phyloP scores from a whole-genome alignment of 192 early-diverging fungal genomes.

The Umbelopsis ramanniana region DNA sequence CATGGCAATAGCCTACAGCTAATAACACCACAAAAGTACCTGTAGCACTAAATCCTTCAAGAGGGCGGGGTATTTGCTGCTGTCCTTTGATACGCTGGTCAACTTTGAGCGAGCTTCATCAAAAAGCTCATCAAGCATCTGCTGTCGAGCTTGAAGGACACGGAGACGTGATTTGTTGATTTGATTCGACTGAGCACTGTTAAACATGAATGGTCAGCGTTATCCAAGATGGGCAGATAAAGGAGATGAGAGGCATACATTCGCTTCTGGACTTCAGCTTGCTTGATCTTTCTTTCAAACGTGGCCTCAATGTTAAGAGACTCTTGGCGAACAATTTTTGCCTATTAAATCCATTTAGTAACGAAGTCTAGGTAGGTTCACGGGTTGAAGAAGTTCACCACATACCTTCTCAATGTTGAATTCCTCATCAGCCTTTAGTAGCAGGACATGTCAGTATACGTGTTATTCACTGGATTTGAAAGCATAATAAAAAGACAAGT shows the following conservation, averaged over 20 bases:
- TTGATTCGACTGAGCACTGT: constrained; percentile 88
- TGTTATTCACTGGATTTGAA: not conserved
- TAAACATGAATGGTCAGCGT: not conserved
- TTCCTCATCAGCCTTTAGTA: constrained; percentile 90
- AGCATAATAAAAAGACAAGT: not conserved
- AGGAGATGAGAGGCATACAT: constrained; percentile 60
- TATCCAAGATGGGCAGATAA: not conserved
- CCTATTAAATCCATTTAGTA: constrained; percentile 44
- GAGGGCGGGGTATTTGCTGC: constrained; percentile 64
- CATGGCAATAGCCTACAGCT: not conserved
- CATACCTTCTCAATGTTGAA: constrained; percentile 98
- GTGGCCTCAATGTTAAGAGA: constrained; percentile 94
- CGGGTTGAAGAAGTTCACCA: not conserved
- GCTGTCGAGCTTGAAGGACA: constrained; percentile 87
- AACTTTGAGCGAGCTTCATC: constrained; percentile 70
- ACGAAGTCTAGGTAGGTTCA: not conserved
- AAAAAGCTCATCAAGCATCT: constrained; percentile 83
- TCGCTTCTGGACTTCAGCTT: constrained; percentile 93
- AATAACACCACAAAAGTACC: constrained; percentile 37
- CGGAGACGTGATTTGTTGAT: constrained; percentile 96
- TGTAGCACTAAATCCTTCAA: constrained; percentile 79
- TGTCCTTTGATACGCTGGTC: constrained; percentile 58
- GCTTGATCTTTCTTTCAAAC: constrained; percentile 97
- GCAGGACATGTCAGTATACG: not conserved
- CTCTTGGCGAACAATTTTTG: constrained; percentile 97